Evolutionary conservation across 768 basidiomycete genomes (phyloP), one percentile per base, ranked within the genome.

Genomic region (Lenzites betulinus): DNA sequence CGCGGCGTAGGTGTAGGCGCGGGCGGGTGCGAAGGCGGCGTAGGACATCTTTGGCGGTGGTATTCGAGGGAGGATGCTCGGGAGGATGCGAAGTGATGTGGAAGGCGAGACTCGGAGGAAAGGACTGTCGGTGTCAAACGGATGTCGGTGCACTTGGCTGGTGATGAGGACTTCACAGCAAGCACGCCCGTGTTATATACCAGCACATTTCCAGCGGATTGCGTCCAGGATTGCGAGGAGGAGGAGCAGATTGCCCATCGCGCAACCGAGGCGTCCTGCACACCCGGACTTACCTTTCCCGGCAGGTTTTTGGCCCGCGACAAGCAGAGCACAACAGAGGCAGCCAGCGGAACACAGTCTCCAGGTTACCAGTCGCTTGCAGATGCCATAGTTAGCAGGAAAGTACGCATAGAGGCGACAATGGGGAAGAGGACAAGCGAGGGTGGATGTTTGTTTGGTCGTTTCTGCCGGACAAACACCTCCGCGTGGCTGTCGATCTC

Each of bases 1-100:
- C 20, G 54, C 43, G 49, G 64, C 56, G 64, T 59, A 49, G 54
- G 58, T 43, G 63, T 57, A 64, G n/a, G n/a, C n/a, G n/a, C n/a
- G n/a, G n/a, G n/a, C n/a, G n/a, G n/a, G n/a, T 16, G 61, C 30
- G 39, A 41, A 47, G 44, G 58, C 49, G 52, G 60, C 28, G 55
- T 55, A 67, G 28, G 66, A 64, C 66, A 67, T 67, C 48, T 47
- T 28, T 5, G 25, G 44, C 46, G 1, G 36, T 8, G 26, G 25
- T 25, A 42, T 52, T n/a, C 47, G n/a, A 35, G 39, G 4, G 41
- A 52, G n/a, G 53, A 25, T 12, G 9, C n/a, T 8, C 43, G 20
- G 28, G 33, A 33, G 30, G 30, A 33, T 11, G 46, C 25, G 46
- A 47, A 23, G 46, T 8, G 20, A 3, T 47, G 46, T 11, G 25